phyloP scores from a whole-genome alignment of 164 flowering plant species.

The Aristolochia californica region DNA sequence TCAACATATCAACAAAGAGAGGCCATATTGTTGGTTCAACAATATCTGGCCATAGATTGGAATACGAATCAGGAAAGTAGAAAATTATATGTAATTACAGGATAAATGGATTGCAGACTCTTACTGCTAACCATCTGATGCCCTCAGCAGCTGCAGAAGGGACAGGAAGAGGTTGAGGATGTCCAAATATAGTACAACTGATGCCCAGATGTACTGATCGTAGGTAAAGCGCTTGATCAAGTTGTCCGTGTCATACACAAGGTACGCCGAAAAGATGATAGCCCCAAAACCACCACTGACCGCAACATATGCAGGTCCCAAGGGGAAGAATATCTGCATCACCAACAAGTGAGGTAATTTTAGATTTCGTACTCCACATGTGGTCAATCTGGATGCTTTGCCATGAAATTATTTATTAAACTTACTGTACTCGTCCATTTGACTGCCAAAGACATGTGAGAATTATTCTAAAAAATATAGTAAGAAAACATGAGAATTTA shows the following conservation, averaged over 20 bases:
- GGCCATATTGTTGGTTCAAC: too few species aligned
- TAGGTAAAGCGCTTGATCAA: conserved; percentile 87
- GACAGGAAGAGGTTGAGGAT: conserved; percentile 85
- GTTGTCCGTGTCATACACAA: conserved; percentile 86
- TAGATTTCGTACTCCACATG: background rate
- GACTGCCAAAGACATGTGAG: too few species aligned
- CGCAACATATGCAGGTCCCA: conserved; percentile 64
- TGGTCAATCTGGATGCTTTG: too few species aligned
- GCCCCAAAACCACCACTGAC: conserved; percentile 74
- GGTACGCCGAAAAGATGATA: conserved; percentile 72
- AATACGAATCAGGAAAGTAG: too few species aligned
- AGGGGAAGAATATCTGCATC: conserved; percentile 79
- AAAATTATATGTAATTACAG: background rate
- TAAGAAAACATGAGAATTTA: background rate
- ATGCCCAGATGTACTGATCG: conserved; percentile 94
- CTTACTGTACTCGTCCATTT: too few species aligned
- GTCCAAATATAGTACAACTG: conserved; percentile 81
- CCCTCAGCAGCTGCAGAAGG: conserved; percentile 66
- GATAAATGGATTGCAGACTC: background rate
- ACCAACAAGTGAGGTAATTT: background rate
- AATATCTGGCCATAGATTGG: too few species aligned
- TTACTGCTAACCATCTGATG: conserved; percentile 25
- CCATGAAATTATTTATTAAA: too few species aligned
- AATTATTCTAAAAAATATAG: background rate
- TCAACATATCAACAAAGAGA: too few species aligned